Conservation (phyloP, 2,329 filamentous ascomycete genomes). For the Alternaria gansuensis region DNA sequence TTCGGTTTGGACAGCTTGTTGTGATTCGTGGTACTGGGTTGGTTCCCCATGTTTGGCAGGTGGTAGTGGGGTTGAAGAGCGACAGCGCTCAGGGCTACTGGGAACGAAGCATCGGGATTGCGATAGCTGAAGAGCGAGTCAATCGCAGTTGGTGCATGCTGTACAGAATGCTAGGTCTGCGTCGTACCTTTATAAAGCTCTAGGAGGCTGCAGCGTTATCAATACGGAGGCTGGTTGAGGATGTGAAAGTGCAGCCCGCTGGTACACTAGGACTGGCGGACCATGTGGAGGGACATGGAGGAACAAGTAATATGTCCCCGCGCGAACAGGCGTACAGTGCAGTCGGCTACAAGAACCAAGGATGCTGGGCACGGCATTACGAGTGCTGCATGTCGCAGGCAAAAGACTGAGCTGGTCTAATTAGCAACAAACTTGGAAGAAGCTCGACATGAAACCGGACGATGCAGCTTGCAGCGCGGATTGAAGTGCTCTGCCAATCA, state of each 20-base stretch:
- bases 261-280: slow-evolving; percentile 24
- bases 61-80: slow-evolving; percentile 30
- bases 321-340: slow-evolving; percentile 29
- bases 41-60: slow-evolving; percentile 45
- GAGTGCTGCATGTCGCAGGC: slow-evolving; percentile 33
- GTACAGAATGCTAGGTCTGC: slow-evolving; percentile 16
- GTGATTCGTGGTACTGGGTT: slow-evolving; percentile 36
- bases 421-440: slow-evolving; percentile 51
- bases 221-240: slow-evolving; percentile 34
- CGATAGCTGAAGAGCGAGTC: slow-evolving; percentile 18
- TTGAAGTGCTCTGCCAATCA: slow-evolving; percentile 42
- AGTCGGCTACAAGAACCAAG: slow-evolving; percentile 26
- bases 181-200: slow-evolving; percentile 27
- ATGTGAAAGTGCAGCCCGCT: slow-evolving; percentile 19
- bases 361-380: slow-evolving; percentile 29
- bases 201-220: slow-evolving; percentile 16
- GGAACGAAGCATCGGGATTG: slow-evolving; percentile 27
- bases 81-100: slow-evolving; percentile 28
- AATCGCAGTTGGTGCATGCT: slow-evolving; percentile 23
- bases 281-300: slow-evolving; percentile 21
- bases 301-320: slow-evolving; percentile 25
- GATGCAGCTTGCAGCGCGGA: slow-evolving; percentile 29
- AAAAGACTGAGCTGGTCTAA: slow-evolving; percentile 28
- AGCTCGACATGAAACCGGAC: slow-evolving; percentile 44
- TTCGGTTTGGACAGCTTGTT: slow-evolving; percentile 50